Evolutionary conservation across 2,329 filamentous ascomycete genomes (phyloP).

Genomic region (Talaromyces sp.): DNA sequence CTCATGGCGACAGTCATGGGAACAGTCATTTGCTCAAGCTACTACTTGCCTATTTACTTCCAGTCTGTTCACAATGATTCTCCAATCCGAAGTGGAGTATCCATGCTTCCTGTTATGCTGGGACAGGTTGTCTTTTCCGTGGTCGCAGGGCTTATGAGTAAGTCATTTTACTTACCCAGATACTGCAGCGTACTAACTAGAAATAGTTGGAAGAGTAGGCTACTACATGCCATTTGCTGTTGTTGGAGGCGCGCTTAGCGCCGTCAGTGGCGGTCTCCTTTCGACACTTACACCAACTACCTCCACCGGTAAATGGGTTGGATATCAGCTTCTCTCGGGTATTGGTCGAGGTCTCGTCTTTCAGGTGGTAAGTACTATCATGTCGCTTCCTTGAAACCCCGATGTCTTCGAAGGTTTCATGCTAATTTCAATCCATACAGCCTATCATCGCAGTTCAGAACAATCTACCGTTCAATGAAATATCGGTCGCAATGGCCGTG

Average conservation of each 20-base stretch:
- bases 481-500: conserved; percentile 46
- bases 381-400: no score
- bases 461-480: conserved; percentile 33
- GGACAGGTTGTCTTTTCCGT: conserved; percentile 36
- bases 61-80: conserved; percentile 42
- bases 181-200: conserved; percentile 3
- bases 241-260: conserved; percentile 13
- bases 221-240: conserved; percentile 37
- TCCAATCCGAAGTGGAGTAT: conserved; percentile 29
- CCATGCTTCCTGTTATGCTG: conserved; percentile 34
- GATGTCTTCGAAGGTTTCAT: no score
- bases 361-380: conserved; percentile 29
- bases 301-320: conserved; percentile 47
- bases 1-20: conserved; percentile 14
- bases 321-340: conserved; percentile 52
- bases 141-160: conserved; percentile 35
- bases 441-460: conserved; percentile 47
- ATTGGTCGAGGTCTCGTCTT: conserved; percentile 42
- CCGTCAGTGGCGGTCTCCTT: conserved; percentile 46
- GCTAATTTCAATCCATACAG: conserved; percentile 22
- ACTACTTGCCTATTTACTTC: conserved; percentile 48
- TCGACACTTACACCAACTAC: conserved; percentile 44
- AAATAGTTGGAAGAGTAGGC: conserved; percentile 33
- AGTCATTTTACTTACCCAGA: conserved; percentile 1
- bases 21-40: conserved; percentile 9